Evolutionary conservation across 345 rosid genomes (phyloP), one percentile per base, ranked within the genome.

Genomic region (Arabidopsis arenosa): DNA sequence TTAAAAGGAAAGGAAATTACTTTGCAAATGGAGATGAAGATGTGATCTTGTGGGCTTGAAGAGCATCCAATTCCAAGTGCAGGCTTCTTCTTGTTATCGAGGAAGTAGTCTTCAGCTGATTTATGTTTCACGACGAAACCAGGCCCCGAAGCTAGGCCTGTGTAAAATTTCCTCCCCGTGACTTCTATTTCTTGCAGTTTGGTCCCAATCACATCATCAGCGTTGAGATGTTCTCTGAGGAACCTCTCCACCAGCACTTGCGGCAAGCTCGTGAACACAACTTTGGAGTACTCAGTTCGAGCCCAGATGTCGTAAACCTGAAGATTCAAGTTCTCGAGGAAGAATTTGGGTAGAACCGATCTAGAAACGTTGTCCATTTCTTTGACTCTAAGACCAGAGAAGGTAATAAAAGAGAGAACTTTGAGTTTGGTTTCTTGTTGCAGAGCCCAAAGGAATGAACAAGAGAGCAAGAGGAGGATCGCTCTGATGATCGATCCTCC

Each of bases 321-420:
- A 30, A 74, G 74, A 65, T 86, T 83, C 72, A 95, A 87, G 68
- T 87, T 88, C 71, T 95, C 99, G 0, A 95, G 92, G 71, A 85
- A 92, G 83, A 92, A 95, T 83, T 95, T 95, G 0, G 99, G 97
- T 73, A 95, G 60, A 71, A 95, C 97, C 51, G 99, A 93, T 63
- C 91, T 86, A 18, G 88, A 76, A 48, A 88, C 91, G 21, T 61
- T 79, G 33, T 92, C 90, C 73, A 86, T 77, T 66, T 87, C 84
- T 76, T 74, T 86, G 21, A 57, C 68, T 57, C 74, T 87, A 55
- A 95, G 85, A 83, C 97, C 93, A 74, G 83, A 89, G 70, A 95
- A 92, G 47, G 97, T 79, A 9, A 95, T 78, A 49, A 95, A 90
- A 47, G 87, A 83, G 87, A 92, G 83, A 37, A 83, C 73, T 64